A percentile compares a stretch with the other conserved stretches of the same genome.
phyloP scores from a whole-genome alignment of 139 green algal species.

The Trebouxia sp. region DNA sequence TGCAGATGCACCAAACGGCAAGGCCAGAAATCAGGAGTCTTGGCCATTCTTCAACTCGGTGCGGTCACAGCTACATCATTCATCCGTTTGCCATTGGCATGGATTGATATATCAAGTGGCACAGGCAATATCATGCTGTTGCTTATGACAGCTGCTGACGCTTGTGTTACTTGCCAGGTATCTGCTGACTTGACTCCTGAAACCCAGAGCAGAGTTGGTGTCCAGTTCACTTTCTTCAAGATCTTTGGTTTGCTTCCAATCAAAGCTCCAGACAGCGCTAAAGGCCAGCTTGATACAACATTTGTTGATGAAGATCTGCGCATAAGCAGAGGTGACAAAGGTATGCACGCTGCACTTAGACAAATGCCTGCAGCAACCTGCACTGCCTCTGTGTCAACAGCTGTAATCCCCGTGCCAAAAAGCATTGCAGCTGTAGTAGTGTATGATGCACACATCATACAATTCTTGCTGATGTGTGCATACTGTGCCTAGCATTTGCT shows the following conservation, averaged over 20 bases:
- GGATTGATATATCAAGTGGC: neutral
- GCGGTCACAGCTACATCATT: too few species aligned
- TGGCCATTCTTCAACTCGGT: slow-evolving; percentile 87
- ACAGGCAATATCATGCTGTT: neutral
- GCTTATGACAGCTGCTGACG: neutral
- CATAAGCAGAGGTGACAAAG: slow-evolving; percentile 68
- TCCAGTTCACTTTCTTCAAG: slow-evolving; percentile 83
- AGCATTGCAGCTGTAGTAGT: neutral
- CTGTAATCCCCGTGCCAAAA: neutral
- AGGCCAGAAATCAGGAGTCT: slow-evolving; percentile 79
- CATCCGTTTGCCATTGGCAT: neutral
- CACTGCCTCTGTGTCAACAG: neutral
- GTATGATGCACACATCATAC: too few species aligned
- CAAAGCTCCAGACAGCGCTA: slow-evolving; percentile 62
- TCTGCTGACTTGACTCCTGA: slow-evolving; percentile 71
- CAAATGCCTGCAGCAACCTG: too few species aligned
- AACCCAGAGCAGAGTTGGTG: slow-evolving; percentile 32
- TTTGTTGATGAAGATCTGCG: slow-evolving; percentile 78
- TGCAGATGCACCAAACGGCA: slow-evolving; percentile 62
- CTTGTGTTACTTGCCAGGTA: slow-evolving; percentile 39
- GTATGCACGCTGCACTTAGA: slow-evolving; percentile 20
- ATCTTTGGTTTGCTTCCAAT: slow-evolving; percentile 72
- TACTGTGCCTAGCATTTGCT: neutral
- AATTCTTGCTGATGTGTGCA: too few species aligned
- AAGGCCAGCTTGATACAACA: slow-evolving; percentile 65